phyloP scores from a whole-genome alignment of 352 stramenopile genomes.

The Phytophthora ohioensis region DNA sequence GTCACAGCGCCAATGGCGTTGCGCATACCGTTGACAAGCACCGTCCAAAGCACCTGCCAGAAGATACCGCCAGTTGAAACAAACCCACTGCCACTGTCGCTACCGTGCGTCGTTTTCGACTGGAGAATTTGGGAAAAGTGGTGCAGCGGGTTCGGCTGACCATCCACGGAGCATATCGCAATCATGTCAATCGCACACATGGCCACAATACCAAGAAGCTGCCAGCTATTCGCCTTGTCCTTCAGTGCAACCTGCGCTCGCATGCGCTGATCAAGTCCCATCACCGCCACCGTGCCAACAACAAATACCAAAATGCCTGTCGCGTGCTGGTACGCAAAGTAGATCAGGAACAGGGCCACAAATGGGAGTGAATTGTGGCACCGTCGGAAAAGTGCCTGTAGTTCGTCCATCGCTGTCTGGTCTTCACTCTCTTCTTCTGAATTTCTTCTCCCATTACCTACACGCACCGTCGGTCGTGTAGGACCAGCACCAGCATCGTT shows the following conservation, averaged over 20 bases:
- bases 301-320: constrained; percentile 75
- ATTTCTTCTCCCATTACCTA: constrained; percentile 22
- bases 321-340: constrained; percentile 84
- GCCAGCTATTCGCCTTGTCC: constrained; percentile 65
- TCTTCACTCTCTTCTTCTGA: constrained; percentile 52
- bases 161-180: constrained; percentile 67
- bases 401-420: constrained; percentile 66
- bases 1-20: background rate
- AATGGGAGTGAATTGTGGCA: constrained; percentile 83
- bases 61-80: constrained; percentile 44
- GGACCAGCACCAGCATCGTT: constrained; percentile 6
- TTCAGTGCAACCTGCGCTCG: constrained; percentile 78
- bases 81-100: constrained; percentile 15
- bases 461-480: constrained; percentile 4
- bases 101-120: constrained; percentile 34
- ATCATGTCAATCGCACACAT: constrained; percentile 72
- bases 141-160: constrained; percentile 63
- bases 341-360: constrained; percentile 71
- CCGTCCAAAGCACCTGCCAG: constrained; percentile 76
- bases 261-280: constrained; percentile 78
- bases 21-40: constrained; percentile 79
- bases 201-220: constrained; percentile 58
- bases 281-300: constrained; percentile 70
- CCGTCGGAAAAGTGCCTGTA: constrained; percentile 69
- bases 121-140: constrained; percentile 60